Conservation (phyloP, 78 protist genomes). For the Dictyostelium capitatum region DNA sequence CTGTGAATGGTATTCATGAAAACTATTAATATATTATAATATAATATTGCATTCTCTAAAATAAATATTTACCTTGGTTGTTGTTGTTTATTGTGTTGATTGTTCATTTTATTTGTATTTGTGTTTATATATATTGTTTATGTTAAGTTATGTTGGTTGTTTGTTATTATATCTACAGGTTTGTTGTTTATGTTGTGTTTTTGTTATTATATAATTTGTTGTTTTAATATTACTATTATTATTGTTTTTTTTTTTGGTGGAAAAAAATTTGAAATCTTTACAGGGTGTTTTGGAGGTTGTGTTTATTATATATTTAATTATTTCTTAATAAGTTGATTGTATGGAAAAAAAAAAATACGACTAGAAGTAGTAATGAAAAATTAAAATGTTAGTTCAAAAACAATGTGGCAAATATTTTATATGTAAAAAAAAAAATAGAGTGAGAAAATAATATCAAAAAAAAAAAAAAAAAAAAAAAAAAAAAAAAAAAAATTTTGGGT, state of each 20-base stretch:
- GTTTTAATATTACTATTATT: background rate
- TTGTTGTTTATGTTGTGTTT: background rate
- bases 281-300: too few species aligned
- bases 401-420: too few species aligned
- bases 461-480: background rate
- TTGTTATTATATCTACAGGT: background rate
- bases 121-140: background rate
- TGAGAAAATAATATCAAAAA: background rate
- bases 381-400: background rate
- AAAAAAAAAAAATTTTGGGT: background rate
- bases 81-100: conserved; percentile 5
- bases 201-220: background rate
- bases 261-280: too few species aligned
- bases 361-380: background rate
- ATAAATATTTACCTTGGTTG: conserved; percentile 8
- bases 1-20: conserved; percentile 1
- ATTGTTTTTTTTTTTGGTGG: background rate
- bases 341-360: background rate
- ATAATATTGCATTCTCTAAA: too few species aligned
- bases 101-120: background rate
- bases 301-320: too few species aligned
- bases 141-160: background rate
- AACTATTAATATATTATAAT: too few species aligned
- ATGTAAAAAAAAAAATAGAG: background rate
- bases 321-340: background rate